Base-by-base conservation (phyloP, 352 stramenopile species). In the Aphanomyces euteiches region DNA sequence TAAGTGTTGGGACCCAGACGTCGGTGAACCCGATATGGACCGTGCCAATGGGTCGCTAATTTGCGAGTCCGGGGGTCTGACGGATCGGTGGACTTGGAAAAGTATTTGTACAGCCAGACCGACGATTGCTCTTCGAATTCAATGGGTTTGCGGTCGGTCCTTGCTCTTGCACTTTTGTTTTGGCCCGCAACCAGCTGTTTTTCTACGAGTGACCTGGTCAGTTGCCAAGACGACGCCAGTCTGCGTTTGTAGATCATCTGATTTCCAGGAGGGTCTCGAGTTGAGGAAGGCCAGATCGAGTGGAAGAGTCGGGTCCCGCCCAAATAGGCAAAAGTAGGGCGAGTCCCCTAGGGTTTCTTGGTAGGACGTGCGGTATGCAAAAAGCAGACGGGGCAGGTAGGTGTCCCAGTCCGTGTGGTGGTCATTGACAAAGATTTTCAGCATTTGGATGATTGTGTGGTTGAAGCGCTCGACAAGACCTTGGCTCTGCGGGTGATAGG, bases 391-490 rank as follows among this genome's bases (percentile, higher is more conserved):
- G 1, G 50, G n/a, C n/a, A 58, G 50, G n/a, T 58, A 58, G 8
- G 50, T 58, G n/a, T 58, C 50, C 50, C 50, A 58, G n/a, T 58
- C 50, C 7, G n/a, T 21, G n/a, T 58, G n/a, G 8, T 21, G 50
- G n/a, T 21, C 50, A 58, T 21, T 58, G n/a, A 58, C n/a, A 34
- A 10, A 58, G 50, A 58, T 58, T 34, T 58, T 58, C n/a, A 58
- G 50, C 50, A 58, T 58, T 8, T 58, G 50, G 8, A 58, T 19
- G 8, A 58, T 58, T 19, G n/a, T 58, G 50, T 58, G 50, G 37
- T 58, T 58, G 50, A 58, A 19, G 13, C 50, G 50, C 2, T 58
- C 50, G n/a, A 58, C 50, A 19, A 58, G 50, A 58, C 50, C n/a
- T 2, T 58, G 50, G 13, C 50, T 34, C 37, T 58, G 50, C 8